Percentiles rank a stretch among this genome's conserved stretches.
Conservation (phyloP, 169 alveolate genomes). For the Plasmodium sp. region DNA sequence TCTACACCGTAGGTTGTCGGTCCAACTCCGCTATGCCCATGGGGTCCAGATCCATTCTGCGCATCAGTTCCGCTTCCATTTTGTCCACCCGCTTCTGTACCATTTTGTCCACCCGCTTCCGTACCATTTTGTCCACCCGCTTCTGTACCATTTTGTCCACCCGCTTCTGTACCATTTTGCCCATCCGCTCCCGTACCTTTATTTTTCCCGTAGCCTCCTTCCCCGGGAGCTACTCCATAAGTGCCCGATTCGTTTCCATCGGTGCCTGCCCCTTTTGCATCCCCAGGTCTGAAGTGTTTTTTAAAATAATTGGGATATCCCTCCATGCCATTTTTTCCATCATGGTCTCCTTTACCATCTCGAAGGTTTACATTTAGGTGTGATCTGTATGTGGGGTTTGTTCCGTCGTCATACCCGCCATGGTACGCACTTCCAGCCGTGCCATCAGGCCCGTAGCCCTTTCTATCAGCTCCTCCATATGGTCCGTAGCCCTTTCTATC, state of each 20-base stretch:
- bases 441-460: neutral
- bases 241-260: neutral
- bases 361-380: neutral
- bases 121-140: neutral
- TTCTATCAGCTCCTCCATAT: neutral
- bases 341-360: neutral
- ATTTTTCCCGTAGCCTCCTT: neutral
- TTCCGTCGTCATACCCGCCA: neutral
- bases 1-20: neutral
- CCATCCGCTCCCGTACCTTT: neutral
- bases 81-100: neutral
- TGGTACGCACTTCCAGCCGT: neutral
- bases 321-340: neutral
- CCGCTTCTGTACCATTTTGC: neutral
- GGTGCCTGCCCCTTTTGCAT: neutral
- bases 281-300: neutral
- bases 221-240: neutral
- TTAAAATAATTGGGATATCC: neutral
- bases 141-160: neutral
- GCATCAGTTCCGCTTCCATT: neutral
- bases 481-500: neutral
- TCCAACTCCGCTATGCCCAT: neutral
- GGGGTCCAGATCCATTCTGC: neutral
- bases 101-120: neutral
- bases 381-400: neutral